Conservation (phyloP, 306 rosid species). For the Mimosa pudica region DNA sequence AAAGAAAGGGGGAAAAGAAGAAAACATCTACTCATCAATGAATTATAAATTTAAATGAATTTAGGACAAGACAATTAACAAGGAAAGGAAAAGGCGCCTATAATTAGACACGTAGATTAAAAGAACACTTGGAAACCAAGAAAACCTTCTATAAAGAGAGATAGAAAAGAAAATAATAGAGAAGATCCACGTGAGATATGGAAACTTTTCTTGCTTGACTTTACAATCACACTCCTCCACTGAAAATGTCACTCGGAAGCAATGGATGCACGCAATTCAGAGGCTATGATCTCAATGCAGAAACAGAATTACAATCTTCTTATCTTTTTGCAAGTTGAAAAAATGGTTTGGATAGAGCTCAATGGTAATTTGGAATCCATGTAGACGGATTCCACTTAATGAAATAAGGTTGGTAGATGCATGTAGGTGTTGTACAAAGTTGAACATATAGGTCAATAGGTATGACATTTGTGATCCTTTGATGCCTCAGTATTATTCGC, state of each 20-base stretch:
- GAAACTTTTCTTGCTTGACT: slow-evolving; percentile 29
- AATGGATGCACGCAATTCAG: slow-evolving; percentile 2
- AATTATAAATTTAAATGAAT: slow-evolving; percentile 9
- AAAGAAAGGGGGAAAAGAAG: not conserved
- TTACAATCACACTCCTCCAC: slow-evolving; percentile 1
- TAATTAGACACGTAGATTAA: not conserved
- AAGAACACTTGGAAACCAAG: not conserved
- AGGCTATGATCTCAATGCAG: not conserved
- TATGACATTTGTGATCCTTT: not conserved
- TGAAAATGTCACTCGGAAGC: not conserved
- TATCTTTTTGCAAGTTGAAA: not conserved
- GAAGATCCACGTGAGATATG: slow-evolving; percentile 10
- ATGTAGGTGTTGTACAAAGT: not conserved
- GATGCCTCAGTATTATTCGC: not conserved
- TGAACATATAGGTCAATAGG: not conserved
- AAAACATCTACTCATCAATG: not conserved
- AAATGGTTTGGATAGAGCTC: not conserved
- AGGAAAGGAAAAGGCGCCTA: slow-evolving; percentile 13
- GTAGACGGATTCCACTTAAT: not conserved
- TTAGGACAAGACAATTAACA: not conserved
- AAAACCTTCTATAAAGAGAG: not conserved
- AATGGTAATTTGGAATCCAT: not conserved
- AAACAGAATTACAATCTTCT: not conserved
- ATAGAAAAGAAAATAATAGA: not conserved
- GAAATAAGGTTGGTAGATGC: not conserved